These are phyloP conservation scores for Thamnidium elegans DNA, from an alignment of 192 early-diverging fungal genomes.

Conservation along the genomic window DNA sequence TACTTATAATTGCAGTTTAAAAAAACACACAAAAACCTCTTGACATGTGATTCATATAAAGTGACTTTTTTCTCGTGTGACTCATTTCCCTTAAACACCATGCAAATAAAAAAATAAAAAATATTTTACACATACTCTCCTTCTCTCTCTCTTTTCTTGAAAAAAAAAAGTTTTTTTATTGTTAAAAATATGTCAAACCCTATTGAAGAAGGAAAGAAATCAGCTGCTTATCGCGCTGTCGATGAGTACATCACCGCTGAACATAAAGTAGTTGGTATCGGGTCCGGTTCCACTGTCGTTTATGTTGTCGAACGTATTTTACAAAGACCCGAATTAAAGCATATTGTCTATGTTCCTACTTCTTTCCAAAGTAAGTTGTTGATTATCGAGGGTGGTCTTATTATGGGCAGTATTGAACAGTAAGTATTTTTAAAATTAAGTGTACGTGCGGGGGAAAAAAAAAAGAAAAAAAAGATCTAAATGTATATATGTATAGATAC, in stretches of 20 bases:
- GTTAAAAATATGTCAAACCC: neutral
- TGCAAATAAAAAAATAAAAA: too few relatives aligned
- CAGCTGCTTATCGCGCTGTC: conserved; percentile 86
- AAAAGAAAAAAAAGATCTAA: conserved; percentile 8
- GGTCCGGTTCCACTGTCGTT: conserved; percentile 84
- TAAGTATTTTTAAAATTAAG: conserved; percentile 41
- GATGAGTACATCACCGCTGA: conserved; percentile 76
- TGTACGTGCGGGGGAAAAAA: neutral
- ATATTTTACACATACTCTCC: too few relatives aligned
- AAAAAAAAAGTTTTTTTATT: too few relatives aligned
- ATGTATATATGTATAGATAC: conserved; percentile 42
- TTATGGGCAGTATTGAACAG: conserved; percentile 73
- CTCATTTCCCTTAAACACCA: too few relatives aligned
- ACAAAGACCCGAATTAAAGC: conserved; percentile 57
- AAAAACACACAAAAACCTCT: too few relatives aligned
- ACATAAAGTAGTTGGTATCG: conserved; percentile 81
- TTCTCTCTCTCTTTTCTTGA: too few relatives aligned
- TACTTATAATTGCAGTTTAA: too few relatives aligned
- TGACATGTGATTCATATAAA: too few relatives aligned
- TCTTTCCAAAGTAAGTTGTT: conserved; percentile 89
- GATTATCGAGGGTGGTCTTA: conserved; percentile 79
- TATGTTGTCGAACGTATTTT: conserved; percentile 81
- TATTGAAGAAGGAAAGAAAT: conserved; percentile 71
- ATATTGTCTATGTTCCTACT: conserved; percentile 86
- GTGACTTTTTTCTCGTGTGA: too few relatives aligned